Base-by-base conservation (phyloP, 768 basidiomycete genomes). In the Tulasnella sp. region DNA sequence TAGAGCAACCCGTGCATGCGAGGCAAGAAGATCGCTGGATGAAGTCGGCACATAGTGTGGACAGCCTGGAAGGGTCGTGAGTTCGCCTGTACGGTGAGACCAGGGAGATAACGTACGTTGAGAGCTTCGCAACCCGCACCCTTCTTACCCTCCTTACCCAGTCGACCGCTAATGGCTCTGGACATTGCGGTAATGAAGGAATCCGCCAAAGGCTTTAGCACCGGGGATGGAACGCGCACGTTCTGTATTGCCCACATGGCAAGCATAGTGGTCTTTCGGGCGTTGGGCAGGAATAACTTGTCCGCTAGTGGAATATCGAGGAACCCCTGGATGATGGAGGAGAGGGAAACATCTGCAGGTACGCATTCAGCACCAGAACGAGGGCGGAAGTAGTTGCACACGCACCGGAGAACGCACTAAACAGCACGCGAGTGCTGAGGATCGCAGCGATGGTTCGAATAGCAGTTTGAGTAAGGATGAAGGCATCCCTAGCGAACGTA, bases 141-240 rank as follows among this genome's bases (percentile, higher is more conserved):
- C 64, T 87, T 89, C 72, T 90, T 90, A 8, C 88, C 88, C 67
- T 91, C 88, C 66, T 86, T 86, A 4, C 88, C 88, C 12, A 90
- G 76, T 61, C 89, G 83, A 6, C 88, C 88, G 54, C 85, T 83
- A 58, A 91, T 76, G 23, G 83, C 88, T 41, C 87, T 80, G 49
- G 79, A 75, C 17, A 90, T 65, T 2, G 84, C 84, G 57, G 78
- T 80, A 1, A 82, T 75, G 32, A 91, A 86, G 23, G 82, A 75
- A 62, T 81, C 77, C 6, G 74, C 76, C 5, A 83, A 78, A 5
- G 82, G 82, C 8, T 70, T 63, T 12, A 90, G 72, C 19, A 89
- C 75, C 0, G 71, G 69, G 17, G 72, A 68, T 19, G 87, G 82
- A 7, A 90, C 74, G 6, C 83, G 79, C 61, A 86, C 84, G 1